Evolutionary conservation across 495 filamentous ascomycete species (phyloP), one percentile per base, ranked within the genome.

Genomic region (Melanomma pulvis-pyrius): DNA sequence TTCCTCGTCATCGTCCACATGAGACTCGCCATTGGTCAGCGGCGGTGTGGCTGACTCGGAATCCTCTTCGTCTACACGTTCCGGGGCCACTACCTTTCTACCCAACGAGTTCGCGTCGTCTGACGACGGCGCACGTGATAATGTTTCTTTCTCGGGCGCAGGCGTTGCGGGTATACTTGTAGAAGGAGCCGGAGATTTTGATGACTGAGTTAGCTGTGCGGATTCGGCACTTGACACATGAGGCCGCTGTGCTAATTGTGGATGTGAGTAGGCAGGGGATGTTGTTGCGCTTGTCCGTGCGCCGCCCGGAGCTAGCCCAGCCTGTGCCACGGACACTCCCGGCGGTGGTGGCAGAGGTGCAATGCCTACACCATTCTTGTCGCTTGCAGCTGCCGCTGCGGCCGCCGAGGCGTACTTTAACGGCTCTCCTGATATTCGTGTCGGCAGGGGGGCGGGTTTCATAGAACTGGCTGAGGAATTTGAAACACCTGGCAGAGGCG

Each of bases 361-460:
- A 68, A 97, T 96, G n/a, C 93, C 93, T 11, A 97, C 89, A 17
- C 84, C 84, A 71, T 80, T 88, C 74, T 93, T 96, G 74, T 96
- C 92, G 75, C 88, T 94, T 51, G 94, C 92, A 11, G 96, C 96
- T 0, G 94, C 94, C 0, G 94, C 96, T 0, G 94, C 96, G 0
- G 94, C 94, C 0, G 94, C 94, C 21, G 94, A 97, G 30, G 96
- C 94, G 75, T 98, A 98, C 77, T 97, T 97, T 69, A 98, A 80
- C 0, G 90, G 90, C 74, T 98, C 93, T 32, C 91, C 92, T 25
- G 92, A 88, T 2, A 90, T 84, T 71, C 92, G 87, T 46, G 90
- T 86, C 8, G 94, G 96, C 71, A 91, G 72, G 13, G 93, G 89
- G 15, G 96, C 94, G 19, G 94, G 93, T 77, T 98, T 98, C 94